Evolutionary conservation across 192 early-diverging fungal genomes (phyloP).

Genomic region (Umbelopsis sp.): DNA sequence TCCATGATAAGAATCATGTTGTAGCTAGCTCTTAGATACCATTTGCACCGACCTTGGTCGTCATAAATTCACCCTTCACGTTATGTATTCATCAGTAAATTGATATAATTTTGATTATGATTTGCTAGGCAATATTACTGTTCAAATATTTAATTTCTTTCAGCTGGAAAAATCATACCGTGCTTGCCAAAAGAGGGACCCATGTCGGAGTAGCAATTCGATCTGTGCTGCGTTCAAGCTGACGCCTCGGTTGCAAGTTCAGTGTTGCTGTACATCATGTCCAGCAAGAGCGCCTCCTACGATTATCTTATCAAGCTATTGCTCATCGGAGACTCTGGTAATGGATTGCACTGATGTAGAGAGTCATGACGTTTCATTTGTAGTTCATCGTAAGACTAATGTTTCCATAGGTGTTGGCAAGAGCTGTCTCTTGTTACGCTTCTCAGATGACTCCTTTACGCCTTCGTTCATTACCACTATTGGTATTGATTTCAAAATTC

Average conservation of each 20-base stretch:
- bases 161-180: not conserved
- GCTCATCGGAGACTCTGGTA: slow-evolving; percentile 97
- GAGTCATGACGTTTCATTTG: not conserved
- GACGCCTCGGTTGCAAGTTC: slow-evolving; percentile 15
- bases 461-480: slow-evolving; percentile 99
- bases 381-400: not conserved
- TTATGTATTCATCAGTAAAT: too few species aligned
- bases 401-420: slow-evolving; percentile 81
- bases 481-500: slow-evolving; percentile 98
- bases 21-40: too few species aligned
- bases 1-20: too few species aligned
- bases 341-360: slow-evolving; percentile 18
- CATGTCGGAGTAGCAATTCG: slow-evolving; percentile 1
- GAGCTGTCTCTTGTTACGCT: slow-evolving; percentile 91
- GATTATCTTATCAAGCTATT: slow-evolving; percentile 99
- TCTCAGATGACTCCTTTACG: slow-evolving; percentile 97
- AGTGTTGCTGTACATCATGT: slow-evolving; percentile 24
- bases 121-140: too few species aligned
- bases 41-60: too few species aligned
- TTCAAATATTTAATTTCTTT: too few species aligned
- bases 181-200: slow-evolving; percentile 7
- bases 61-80: too few species aligned
- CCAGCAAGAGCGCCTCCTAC: slow-evolving; percentile 88
- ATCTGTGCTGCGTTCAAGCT: not conserved
- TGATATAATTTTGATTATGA: too few species aligned